phyloP scores from a whole-genome alignment of 768 basidiomycete genomes.

The Rhizopogon vesiculosus region DNA sequence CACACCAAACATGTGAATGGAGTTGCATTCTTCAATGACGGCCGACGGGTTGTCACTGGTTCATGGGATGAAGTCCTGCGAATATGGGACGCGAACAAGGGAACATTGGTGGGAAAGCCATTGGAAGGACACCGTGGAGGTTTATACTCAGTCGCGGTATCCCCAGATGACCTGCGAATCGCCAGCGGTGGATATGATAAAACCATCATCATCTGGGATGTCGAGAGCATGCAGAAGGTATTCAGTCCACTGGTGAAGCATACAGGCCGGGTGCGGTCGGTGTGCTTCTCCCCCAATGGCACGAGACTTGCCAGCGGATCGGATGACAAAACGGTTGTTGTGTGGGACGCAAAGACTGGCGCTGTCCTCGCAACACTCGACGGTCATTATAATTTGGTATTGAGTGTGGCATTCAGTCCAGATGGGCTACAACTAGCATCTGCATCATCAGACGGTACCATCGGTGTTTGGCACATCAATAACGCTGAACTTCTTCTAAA shows the following conservation, averaged over 20 bases:
- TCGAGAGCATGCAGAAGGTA: neutral
- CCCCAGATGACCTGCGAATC: neutral
- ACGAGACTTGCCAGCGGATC: neutral
- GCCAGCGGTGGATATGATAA: constrained; percentile 18
- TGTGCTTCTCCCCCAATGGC: neutral
- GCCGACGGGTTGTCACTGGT: neutral
- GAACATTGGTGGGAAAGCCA: neutral
- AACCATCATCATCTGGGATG: constrained; percentile 59
- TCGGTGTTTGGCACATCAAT: neutral
- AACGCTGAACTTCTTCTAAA: neutral
- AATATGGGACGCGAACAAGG: neutral
- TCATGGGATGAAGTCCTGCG: neutral
- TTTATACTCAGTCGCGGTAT: neutral
- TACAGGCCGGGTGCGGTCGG: neutral
- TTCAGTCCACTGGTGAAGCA: constrained; percentile 4
- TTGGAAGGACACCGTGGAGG: neutral
- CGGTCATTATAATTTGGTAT: neutral
- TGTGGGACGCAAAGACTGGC: neutral
- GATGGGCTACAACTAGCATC: neutral
- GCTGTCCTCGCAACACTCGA: neutral
- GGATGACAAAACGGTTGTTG: neutral
- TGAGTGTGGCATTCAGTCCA: neutral
- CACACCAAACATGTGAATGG: constrained; percentile 54
- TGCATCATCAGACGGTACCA: neutral
- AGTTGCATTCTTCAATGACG: neutral